Evolutionary conservation across 2,329 filamentous ascomycete species (phyloP), one percentile per base, ranked within the genome.

Genomic region (Coniosporium tulheliwenetii): DNA sequence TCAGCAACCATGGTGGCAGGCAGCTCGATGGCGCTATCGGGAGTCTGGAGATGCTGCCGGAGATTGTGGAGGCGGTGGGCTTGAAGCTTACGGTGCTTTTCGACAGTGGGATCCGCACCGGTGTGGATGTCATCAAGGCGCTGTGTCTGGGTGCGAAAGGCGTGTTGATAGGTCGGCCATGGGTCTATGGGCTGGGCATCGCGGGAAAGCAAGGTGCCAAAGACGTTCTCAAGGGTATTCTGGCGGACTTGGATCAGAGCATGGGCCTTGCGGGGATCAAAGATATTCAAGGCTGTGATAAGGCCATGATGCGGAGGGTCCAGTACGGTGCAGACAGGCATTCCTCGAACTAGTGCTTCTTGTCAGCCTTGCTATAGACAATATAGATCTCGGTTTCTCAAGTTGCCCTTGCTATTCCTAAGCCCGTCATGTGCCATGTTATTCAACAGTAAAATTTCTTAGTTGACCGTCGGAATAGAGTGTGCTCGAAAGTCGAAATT

Each of bases 41-140:
- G 7, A 66, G 62, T 38, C 51, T 72, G 37, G 65, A 74, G 55
- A 52, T 76, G 52, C 58, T 80, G 37, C 69, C 73, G 0, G 66
- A 75, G 47, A 73, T 80, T 45, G 70, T 74, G 44, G 72, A 77
- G 3, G 73, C 73, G 1, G 76, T 77, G 0, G 73, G 61, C 26
- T 57, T 61, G 37, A 57, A 57, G 41, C 33, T 64, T 3, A 65
- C 62, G 1, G 57, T 72, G 2, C 56, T 72, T 8, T 72, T 73
- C 41, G 69, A 73, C 48, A 65, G 62, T 10, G 69, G 69, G 1
- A 58, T 71, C 35, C 57, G 67, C 10, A 64, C 61, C 4, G 69
- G 69, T 3, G 60, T 55, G 2, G 69, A 73, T 52, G 59, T 69
- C 30, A 57, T 69, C 39, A 73, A 73, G 45, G 69, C 69, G 5